A percentile compares a stretch with the other conserved stretches of the same genome.
phyloP scores from a whole-genome alignment of 2,329 filamentous ascomycete species.

The Aspergillus sp. region DNA sequence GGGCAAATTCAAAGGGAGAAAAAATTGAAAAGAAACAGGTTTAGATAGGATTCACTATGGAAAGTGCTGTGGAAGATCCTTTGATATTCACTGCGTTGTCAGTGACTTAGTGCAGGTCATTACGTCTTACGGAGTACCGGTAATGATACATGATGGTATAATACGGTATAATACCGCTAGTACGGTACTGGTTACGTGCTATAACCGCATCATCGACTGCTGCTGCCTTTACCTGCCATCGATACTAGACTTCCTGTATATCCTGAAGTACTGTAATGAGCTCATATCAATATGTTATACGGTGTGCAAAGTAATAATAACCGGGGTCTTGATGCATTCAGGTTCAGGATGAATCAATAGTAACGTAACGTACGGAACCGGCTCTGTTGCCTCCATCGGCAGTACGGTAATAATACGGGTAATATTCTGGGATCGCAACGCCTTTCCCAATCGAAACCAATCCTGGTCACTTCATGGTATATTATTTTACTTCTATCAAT shows the following conservation, averaged over 20 bases:
- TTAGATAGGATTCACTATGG: too few species aligned
- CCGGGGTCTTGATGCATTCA: background rate
- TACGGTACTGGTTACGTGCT: background rate
- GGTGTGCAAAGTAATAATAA: background rate
- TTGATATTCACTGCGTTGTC: too few species aligned
- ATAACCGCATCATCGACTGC: background rate
- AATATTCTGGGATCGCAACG: too few species aligned
- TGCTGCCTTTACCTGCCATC: background rate
- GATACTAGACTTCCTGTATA: background rate
- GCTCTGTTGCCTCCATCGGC: background rate
- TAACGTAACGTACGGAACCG: background rate
- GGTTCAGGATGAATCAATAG: too few species aligned
- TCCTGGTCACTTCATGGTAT: background rate
- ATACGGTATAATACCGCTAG: background rate
- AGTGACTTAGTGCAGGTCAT: background rate
- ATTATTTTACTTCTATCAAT: background rate
- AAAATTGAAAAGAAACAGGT: too few species aligned
- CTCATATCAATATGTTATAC: background rate
- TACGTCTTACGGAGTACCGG: background rate
- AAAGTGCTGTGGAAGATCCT: too few species aligned
- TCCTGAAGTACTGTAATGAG: background rate
- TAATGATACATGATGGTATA: background rate
- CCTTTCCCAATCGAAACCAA: too few species aligned
- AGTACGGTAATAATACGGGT: background rate
- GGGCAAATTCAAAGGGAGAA: too few species aligned